Evolutionary conservation across 2,329 filamentous ascomycete genomes (phyloP).

Genomic region (Fusarium begoniae): DNA sequence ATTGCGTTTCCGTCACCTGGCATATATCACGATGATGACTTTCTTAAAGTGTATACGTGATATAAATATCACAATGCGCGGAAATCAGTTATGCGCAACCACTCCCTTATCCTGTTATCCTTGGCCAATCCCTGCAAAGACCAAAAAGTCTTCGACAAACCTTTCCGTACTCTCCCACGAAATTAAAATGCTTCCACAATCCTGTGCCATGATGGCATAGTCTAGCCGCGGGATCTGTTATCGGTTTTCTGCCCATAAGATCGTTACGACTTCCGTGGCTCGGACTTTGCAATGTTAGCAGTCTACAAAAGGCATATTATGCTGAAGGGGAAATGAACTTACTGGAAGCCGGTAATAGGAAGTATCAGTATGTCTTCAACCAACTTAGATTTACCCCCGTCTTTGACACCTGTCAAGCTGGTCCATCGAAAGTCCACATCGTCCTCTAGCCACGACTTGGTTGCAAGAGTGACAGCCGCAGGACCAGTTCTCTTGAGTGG

Average conservation of each 20-base stretch:
- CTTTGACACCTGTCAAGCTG: background rate
- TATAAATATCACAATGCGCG: fast-evolving
- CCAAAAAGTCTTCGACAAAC: conserved; percentile 3
- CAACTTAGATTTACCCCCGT: background rate
- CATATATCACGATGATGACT: background rate
- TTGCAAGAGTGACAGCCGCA: background rate
- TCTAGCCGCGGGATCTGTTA: background rate
- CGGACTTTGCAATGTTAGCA: background rate
- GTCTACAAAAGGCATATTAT: background rate
- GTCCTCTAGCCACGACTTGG: background rate
- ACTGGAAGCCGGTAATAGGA: background rate
- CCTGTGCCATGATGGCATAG: background rate
- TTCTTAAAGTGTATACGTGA: background rate
- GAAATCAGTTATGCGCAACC: background rate
- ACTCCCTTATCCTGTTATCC: background rate
- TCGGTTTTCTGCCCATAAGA: background rate
- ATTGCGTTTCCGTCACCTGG: background rate
- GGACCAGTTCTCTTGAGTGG: background rate
- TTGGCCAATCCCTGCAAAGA: background rate
- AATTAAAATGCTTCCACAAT: background rate
- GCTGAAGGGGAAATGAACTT: background rate
- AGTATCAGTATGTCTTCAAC: background rate
- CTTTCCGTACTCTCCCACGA: background rate
- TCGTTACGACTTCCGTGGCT: background rate
- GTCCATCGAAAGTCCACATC: background rate